Percentiles rank a stretch among this genome's conserved stretches.
Evolutionary conservation across 2,329 filamentous ascomycete genomes (phyloP).

Genomic region (Talaromyces albobiverticillius): DNA sequence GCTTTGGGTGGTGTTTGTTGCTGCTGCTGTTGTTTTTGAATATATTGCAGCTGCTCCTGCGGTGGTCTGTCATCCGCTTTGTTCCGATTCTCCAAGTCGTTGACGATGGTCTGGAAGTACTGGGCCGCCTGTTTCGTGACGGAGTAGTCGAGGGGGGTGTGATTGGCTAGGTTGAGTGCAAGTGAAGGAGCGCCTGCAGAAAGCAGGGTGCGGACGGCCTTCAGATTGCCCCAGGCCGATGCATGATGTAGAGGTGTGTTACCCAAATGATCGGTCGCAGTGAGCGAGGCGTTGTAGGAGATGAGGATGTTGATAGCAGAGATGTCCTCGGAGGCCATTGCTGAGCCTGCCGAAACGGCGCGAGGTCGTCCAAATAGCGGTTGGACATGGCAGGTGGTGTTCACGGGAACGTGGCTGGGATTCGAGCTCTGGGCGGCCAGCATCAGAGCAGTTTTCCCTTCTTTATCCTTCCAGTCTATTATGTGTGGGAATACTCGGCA

Average conservation of each 20-base stretch:
- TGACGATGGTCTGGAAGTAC: conserved; percentile 74
- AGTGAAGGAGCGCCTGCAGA: conserved; percentile 74
- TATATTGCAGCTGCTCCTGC: too few species aligned
- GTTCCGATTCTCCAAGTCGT: conserved; percentile 64
- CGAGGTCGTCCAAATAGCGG: conserved; percentile 9
- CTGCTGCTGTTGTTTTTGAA: too few species aligned
- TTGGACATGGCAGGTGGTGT: conserved; percentile 18
- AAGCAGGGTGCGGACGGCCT: conserved; percentile 72
- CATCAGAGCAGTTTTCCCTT: conserved; percentile 55
- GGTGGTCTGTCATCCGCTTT: conserved; percentile 36
- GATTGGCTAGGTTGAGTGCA: conserved; percentile 70
- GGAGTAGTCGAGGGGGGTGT: conserved; percentile 81
- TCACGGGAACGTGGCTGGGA: conserved; percentile 14
- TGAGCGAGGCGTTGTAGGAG: conserved; percentile 44
- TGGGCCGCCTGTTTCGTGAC: conserved; percentile 80
- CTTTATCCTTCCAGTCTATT: conserved; percentile 63
- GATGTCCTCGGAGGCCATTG: conserved; percentile 25
- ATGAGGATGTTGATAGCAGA: conserved; percentile 27
- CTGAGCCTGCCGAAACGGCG: conserved; percentile 17
- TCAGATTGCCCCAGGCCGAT: conserved; percentile 74
- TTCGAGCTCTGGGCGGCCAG: conserved; percentile 36
- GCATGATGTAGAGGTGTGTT: conserved; percentile 88
- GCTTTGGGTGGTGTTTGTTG: not conserved
- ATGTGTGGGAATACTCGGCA: conserved; percentile 61
- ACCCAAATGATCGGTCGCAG: conserved; percentile 65